phyloP scores from a whole-genome alignment of 108 stramenopile genomes.

The Skeletonema grethae region DNA sequence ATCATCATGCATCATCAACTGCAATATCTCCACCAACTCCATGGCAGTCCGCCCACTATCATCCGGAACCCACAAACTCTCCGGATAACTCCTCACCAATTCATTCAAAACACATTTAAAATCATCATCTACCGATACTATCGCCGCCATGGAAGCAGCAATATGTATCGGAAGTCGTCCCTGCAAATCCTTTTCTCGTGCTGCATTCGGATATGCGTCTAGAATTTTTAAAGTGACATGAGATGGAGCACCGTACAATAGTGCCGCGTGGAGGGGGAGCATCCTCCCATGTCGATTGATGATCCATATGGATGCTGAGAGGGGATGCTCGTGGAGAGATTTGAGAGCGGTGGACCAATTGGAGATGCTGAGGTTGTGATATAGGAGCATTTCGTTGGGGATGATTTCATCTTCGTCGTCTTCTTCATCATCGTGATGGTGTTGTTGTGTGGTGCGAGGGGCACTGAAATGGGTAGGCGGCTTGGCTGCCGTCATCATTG shows the following conservation, averaged over 20 bases:
- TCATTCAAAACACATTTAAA: neutral
- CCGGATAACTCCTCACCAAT: neutral
- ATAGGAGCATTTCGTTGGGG: neutral
- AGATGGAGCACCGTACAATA: neutral
- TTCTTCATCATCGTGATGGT: neutral
- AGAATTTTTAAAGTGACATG: neutral
- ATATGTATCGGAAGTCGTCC: neutral
- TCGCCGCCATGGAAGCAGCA: slow-evolving; percentile 1
- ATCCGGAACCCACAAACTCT: neutral
- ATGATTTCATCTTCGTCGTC: neutral
- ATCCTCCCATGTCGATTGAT: neutral
- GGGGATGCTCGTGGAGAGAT: neutral
- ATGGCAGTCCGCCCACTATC: neutral
- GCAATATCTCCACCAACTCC: neutral
- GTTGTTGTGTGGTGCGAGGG: neutral
- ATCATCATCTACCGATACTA: neutral
- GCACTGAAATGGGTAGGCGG: neutral
- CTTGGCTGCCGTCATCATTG: no score
- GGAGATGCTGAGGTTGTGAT: neutral
- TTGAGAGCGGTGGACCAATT: neutral
- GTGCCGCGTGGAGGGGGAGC: neutral
- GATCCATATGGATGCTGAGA: neutral
- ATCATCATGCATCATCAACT: neutral
- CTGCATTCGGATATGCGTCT: neutral
- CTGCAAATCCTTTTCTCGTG: neutral